Evolutionary conservation across 208 protist species (phyloP), one percentile per base, ranked within the genome.

Genomic region (Spironucleus salmonicida): DNA sequence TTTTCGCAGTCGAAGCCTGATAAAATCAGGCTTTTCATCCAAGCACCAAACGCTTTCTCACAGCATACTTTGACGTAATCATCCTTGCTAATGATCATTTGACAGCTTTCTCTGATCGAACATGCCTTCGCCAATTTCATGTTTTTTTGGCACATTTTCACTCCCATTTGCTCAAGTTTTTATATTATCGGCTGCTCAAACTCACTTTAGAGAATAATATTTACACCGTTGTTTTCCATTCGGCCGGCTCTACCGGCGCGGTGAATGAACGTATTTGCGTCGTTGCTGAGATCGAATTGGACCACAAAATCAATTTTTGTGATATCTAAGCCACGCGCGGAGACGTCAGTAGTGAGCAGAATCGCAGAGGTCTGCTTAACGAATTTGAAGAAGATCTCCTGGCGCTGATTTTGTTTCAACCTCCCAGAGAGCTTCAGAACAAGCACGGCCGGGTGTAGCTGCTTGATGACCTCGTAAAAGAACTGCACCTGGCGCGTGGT

Each of bases 221-320:
- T 32, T 11, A 15, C 15, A n/a, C 64, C 64, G 4, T 35, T n/a
- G 40, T 42, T n/a, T 11, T 45, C 9, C 64, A 71, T 71, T 49
- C 61, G 61, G 23, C 26, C 61, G 15, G 61, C 35, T 39, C 61
- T 15, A 40, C 67, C 67, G 69, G 40, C 86, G 29, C 90, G 59
- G 71, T 93, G 90, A n/a, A 91, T 83, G 69, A 90, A 93, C 35
- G 80, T 75, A 41, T 83, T 81, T 11, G 82, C 77, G 61, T 89
- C 81, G 19, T 59, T 78, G 11, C 81, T 80, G 40, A 80, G 75
- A 69, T 87, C 85, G 41, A 80, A 83, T 75, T 89, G 86, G 15
- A 93, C 45, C 4, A 93, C 86, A 86, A 84, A 91, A 62, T 90
- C 87, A 0, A 93, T 82, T 57, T 88, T 82, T 9, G 87, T 84